phyloP scores from a whole-genome alignment of 331 rosid species.

The Cydonia oblonga region DNA sequence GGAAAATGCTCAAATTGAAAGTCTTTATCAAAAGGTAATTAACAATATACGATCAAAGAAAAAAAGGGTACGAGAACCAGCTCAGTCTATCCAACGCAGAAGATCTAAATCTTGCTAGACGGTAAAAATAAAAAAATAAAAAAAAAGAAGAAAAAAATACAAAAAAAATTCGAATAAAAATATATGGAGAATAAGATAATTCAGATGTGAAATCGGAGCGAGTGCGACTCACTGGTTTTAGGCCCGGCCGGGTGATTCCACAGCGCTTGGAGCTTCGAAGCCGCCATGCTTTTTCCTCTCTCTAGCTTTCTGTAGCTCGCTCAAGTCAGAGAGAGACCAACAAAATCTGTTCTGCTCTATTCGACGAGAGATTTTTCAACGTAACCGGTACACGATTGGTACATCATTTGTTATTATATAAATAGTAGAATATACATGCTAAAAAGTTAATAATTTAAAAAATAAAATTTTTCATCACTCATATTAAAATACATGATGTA shows the following conservation, averaged over 20 bases:
- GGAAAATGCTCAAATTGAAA: not conserved
- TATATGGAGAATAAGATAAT: not conserved
- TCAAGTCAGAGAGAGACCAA: not conserved
- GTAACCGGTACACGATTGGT: too few species aligned
- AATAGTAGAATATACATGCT: too few species aligned
- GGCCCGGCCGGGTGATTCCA: slow-evolving; percentile 99
- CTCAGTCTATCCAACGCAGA: not conserved
- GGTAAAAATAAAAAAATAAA: too few species aligned
- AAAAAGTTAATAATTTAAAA: too few species aligned
- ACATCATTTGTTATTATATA: too few species aligned
- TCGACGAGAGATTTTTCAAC: too few species aligned
- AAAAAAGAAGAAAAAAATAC: too few species aligned
- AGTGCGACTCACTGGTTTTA: slow-evolving; percentile 65
- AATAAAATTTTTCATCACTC: too few species aligned
- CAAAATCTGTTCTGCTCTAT: too few species aligned
- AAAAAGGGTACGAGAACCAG: not conserved
- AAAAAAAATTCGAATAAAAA: not conserved
- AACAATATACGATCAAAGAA: not conserved
- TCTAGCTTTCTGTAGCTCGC: not conserved
- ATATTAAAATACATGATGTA: too few species aligned
- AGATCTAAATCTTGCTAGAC: not conserved
- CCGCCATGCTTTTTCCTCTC: slow-evolving; percentile 36
- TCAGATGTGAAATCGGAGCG: not conserved
- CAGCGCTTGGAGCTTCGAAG: slow-evolving; percentile 81
- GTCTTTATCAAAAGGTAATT: not conserved